phyloP scores from a whole-genome alignment of 768 basidiomycete genomes.

The Suillus discolor region DNA sequence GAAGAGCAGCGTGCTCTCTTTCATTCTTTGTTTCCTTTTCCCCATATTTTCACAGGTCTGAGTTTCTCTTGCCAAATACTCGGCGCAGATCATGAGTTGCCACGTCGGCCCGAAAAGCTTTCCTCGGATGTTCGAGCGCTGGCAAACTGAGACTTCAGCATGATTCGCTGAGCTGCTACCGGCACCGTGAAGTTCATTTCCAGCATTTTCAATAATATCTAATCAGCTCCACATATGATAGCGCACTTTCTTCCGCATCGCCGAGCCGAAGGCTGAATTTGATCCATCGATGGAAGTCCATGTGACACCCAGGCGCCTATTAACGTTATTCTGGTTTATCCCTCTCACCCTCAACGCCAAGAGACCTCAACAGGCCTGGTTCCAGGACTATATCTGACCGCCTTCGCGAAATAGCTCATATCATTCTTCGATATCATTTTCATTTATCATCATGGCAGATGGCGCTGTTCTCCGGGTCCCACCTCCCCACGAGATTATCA shows the following conservation, averaged over 20 bases:
- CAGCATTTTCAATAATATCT: not conserved
- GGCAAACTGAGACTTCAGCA: not conserved
- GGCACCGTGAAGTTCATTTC: constrained; percentile 4
- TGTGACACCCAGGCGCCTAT: constrained; percentile 16
- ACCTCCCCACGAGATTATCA: constrained; percentile 61
- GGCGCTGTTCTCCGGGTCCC: constrained; percentile 13
- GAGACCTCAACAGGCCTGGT: not conserved
- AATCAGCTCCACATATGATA: not conserved
- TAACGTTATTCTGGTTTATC: not conserved
- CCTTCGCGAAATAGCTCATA: constrained; percentile 17
- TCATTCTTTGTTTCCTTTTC: not conserved
- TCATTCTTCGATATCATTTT: constrained; percentile 7
- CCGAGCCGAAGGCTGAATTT: constrained; percentile 20
- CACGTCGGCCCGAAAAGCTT: not conserved
- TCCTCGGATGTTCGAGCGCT: not conserved
- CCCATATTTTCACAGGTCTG: not conserved
- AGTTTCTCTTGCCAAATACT: not conserved
- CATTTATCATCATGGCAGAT: constrained; percentile 16
- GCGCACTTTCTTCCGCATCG: constrained; percentile 11
- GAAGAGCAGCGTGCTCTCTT: not conserved
- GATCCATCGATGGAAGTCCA: constrained; percentile 13
- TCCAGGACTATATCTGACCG: constrained; percentile 18
- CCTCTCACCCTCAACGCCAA: constrained; percentile 4
- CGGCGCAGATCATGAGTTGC: not conserved
- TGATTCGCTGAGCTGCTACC: constrained; percentile 4